phyloP scores from a whole-genome alignment of 768 basidiomycete genomes.

The Tricholoma sp. region DNA sequence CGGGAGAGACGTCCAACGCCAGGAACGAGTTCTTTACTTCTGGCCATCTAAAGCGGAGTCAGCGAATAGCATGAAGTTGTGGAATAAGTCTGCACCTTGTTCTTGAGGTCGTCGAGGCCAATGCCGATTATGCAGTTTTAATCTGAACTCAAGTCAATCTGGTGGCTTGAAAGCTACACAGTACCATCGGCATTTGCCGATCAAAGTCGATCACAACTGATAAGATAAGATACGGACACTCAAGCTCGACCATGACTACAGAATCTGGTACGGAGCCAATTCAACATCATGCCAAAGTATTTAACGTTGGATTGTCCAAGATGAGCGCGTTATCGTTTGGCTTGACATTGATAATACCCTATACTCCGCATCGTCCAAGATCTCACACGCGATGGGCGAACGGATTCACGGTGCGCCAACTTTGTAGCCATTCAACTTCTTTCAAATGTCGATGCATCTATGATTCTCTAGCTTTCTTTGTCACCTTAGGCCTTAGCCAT shows the following conservation, averaged over 20 bases:
- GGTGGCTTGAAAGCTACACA: slow-evolving; percentile 45
- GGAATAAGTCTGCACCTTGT: slow-evolving; percentile 33
- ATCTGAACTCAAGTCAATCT: slow-evolving; percentile 21
- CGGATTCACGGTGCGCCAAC: slow-evolving; percentile 60
- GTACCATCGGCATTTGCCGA: slow-evolving; percentile 35
- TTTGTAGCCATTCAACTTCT: background rate
- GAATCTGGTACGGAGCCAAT: slow-evolving; percentile 5
- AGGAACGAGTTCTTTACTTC: slow-evolving; percentile 79
- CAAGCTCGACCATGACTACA: slow-evolving; percentile 1
- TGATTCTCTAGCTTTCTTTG: slow-evolving; percentile 63
- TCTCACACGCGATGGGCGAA: slow-evolving; percentile 74
- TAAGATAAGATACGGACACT: slow-evolving; percentile 22
- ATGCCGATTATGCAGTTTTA: slow-evolving; percentile 37
- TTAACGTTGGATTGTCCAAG: slow-evolving; percentile 18
- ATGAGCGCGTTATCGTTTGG: slow-evolving; percentile 64
- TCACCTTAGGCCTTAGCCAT: slow-evolving; percentile 59
- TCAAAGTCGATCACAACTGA: background rate
- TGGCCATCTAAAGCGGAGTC: slow-evolving; percentile 56
- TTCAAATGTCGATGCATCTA: background rate
- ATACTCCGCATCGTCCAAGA: slow-evolving; percentile 71
- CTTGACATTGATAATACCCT: slow-evolving; percentile 89
- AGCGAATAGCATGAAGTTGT: slow-evolving; percentile 3
- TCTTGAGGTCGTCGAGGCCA: slow-evolving; percentile 49
- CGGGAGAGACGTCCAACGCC: slow-evolving; percentile 80
- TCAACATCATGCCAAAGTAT: background rate